phyloP scores from a whole-genome alignment of 1,284 basidiomycete genomes.

The Leccinum fuscescens region DNA sequence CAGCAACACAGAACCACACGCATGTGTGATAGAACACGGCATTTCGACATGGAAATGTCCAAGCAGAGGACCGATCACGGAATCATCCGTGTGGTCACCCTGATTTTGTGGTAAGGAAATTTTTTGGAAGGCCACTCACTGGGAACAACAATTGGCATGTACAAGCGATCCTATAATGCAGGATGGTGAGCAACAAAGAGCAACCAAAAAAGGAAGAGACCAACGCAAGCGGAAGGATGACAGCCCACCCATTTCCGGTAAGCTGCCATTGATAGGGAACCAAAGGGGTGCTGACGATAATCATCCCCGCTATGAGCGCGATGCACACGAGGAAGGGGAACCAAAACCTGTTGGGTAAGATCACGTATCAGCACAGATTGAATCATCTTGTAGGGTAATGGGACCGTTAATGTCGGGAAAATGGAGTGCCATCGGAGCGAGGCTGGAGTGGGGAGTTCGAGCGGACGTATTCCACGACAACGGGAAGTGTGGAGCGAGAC shows the following conservation, averaged over 20 bases:
- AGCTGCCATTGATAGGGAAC: slow-evolving; percentile 68
- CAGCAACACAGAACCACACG: neutral
- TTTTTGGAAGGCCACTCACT: slow-evolving; percentile 37
- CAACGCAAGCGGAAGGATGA: slow-evolving; percentile 66
- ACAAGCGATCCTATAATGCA: slow-evolving; percentile 46
- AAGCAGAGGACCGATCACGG: slow-evolving; percentile 1
- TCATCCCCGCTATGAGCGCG: slow-evolving; percentile 49
- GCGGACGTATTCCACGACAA: neutral
- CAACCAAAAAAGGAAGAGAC: slow-evolving; percentile 26
- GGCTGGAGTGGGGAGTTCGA: neutral
- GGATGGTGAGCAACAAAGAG: neutral
- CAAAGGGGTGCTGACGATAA: slow-evolving; percentile 53
- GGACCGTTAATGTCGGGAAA: neutral
- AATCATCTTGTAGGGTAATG: slow-evolving; percentile 7
- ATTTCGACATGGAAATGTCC: neutral
- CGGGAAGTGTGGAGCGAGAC: slow-evolving; percentile 37
- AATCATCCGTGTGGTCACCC: neutral
- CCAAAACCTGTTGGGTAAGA: slow-evolving; percentile 29
- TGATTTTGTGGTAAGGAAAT: neutral
- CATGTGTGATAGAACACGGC: slow-evolving; percentile 3
- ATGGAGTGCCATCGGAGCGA: neutral
- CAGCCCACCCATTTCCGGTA: slow-evolving; percentile 59
- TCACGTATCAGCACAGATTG: slow-evolving; percentile 15
- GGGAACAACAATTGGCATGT: slow-evolving; percentile 70
- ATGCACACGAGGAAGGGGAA: slow-evolving; percentile 34